phyloP scores from a whole-genome alignment of 2,329 filamentous ascomycete species.

The Trichoderma cornu-damae region DNA sequence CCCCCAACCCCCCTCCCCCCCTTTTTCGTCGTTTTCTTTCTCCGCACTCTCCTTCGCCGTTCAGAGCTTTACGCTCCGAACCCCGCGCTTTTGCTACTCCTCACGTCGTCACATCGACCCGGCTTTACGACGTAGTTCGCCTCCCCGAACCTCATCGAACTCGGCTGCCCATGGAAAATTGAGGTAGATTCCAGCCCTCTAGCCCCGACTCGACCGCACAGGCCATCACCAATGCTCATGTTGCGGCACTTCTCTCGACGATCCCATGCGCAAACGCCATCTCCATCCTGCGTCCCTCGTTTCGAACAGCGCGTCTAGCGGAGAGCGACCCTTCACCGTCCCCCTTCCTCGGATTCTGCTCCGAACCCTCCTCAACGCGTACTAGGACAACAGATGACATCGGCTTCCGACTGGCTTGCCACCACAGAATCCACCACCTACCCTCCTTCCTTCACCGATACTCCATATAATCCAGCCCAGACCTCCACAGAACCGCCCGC shows the following conservation, averaged over 20 bases:
- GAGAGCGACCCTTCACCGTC: slow-evolving; percentile 23
- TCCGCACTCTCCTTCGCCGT: slow-evolving; percentile 1
- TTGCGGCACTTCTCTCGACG: slow-evolving; percentile 23
- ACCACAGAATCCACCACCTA: slow-evolving; percentile 9
- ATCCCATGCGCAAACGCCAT: slow-evolving; percentile 40
- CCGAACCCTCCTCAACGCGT: slow-evolving; percentile 13
- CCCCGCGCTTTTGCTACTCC: slow-evolving; percentile 13
- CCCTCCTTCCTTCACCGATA: slow-evolving; percentile 14
- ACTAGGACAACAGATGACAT: slow-evolving; percentile 26
- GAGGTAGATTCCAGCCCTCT: slow-evolving; percentile 13
- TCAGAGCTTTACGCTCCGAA: slow-evolving; percentile 10
- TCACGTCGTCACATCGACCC: slow-evolving; percentile 7
- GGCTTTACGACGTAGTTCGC: neutral
- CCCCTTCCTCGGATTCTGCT: slow-evolving; percentile 16
- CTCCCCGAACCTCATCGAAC: neutral
- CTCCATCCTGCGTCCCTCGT: slow-evolving; percentile 30
- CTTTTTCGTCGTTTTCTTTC: neutral
- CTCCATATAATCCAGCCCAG: slow-evolving; percentile 22
- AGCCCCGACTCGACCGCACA: slow-evolving; percentile 15
- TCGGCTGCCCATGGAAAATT: slow-evolving; percentile 18
- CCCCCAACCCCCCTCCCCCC: neutral
- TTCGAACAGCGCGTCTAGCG: slow-evolving; percentile 31
- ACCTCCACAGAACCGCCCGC: slow-evolving; percentile 28
- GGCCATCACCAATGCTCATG: slow-evolving; percentile 22
- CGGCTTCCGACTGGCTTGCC: slow-evolving; percentile 19